These are phyloP conservation scores for Mycena albidolilacea DNA, from an alignment of 768 basidiomycete genomes.

Conservation along the genomic window DNA sequence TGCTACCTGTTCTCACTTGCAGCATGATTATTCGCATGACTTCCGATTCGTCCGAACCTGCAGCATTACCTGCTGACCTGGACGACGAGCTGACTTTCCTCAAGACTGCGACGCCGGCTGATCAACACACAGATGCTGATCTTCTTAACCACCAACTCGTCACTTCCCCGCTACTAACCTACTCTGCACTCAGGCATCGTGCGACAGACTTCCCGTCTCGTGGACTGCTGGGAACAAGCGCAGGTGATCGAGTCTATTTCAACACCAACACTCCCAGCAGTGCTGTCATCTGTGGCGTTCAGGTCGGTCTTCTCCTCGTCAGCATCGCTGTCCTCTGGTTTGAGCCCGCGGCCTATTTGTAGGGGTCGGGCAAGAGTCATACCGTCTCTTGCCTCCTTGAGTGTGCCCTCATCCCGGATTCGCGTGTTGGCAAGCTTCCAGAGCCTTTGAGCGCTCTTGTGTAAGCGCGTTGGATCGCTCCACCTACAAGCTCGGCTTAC, in stretches of 20 bases:
- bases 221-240: constrained; percentile 40
- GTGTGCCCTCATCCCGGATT: constrained; percentile 59
- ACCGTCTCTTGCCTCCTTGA: constrained; percentile 67
- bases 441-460: constrained; percentile 64
- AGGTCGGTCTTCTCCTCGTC: constrained; percentile 41
- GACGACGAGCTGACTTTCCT: constrained; percentile 10
- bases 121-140: not conserved
- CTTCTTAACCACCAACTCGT: constrained; percentile 25
- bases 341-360: not conserved
- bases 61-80: not conserved
- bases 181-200: constrained; percentile 17
- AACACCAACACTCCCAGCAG: constrained; percentile 70
- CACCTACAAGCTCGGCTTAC: constrained; percentile 1
- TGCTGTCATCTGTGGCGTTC: constrained; percentile 67
- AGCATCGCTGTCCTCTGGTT: not conserved
- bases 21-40: not conserved
- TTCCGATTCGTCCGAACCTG: not conserved
- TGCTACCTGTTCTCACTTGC: not conserved
- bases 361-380: constrained; percentile 68
- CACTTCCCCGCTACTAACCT: constrained; percentile 29
- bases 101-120: not conserved
- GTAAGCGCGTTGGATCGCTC: constrained; percentile 9
- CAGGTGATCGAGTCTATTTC: constrained; percentile 60
- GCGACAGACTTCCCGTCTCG: constrained; percentile 33
- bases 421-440: constrained; percentile 54